Evolutionary conservation across 768 basidiomycete species (phyloP).

Genomic region (Mrakia hoshinonis): DNA sequence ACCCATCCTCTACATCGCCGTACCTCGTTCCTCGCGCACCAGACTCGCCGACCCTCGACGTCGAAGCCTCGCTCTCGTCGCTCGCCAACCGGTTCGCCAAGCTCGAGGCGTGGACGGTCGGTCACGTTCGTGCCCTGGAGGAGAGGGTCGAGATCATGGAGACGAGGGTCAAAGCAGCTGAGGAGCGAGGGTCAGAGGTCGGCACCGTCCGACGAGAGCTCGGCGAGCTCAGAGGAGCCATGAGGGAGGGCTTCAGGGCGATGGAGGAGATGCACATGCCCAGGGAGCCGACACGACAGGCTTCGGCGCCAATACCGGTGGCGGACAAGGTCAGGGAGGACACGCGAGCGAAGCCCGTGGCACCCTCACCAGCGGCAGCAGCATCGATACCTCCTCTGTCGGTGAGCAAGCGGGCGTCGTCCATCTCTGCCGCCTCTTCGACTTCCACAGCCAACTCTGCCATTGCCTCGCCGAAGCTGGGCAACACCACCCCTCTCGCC

Average conservation of each 20-base stretch:
- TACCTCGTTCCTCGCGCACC: conserved; percentile 8
- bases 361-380: neutral
- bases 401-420: neutral
- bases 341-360: neutral
- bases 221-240: neutral
- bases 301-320: neutral
- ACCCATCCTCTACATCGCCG: neutral
- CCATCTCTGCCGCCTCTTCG: neutral
- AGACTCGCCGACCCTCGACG: neutral
- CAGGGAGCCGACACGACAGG: neutral
- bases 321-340: neutral
- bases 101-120: conserved; percentile 13
- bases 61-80: neutral
- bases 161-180: neutral
- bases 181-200: neutral
- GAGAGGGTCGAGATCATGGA: neutral
- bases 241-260: neutral
- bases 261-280: neutral
- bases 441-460: neutral
- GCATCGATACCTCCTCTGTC: neutral
- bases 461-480: too few species aligned
- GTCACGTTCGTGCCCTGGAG: conserved; percentile 9
- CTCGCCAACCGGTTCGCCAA: conserved; percentile 16
- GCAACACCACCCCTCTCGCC: neutral
- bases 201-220: neutral